Evolutionary conservation across 352 stramenopile genomes (phyloP).

Genomic region (Pythium grandisporangium): DNA sequence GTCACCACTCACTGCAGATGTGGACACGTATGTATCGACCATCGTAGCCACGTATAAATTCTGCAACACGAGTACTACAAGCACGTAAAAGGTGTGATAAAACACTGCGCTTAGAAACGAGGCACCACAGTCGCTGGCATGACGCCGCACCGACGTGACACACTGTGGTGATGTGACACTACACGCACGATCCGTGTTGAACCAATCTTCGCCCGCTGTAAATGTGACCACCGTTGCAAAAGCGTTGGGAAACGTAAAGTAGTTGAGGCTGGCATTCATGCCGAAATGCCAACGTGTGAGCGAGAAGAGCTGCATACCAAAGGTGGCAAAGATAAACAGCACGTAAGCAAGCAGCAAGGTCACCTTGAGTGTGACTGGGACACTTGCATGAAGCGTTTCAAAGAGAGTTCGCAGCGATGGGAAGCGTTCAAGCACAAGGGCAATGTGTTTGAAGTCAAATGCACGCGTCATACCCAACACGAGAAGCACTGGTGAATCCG

Average conservation of each 20-base stretch:
- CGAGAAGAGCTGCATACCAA: slow-evolving; percentile 78
- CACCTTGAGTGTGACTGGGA: slow-evolving; percentile 66
- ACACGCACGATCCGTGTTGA: slow-evolving; percentile 62
- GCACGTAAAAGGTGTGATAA: slow-evolving; percentile 74
- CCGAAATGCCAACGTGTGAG: slow-evolving; percentile 71
- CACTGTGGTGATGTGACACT: slow-evolving; percentile 51
- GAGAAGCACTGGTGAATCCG: slow-evolving; percentile 46
- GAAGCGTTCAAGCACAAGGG: slow-evolving; percentile 65
- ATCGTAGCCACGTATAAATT: slow-evolving; percentile 79
- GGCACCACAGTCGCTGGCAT: slow-evolving; percentile 62
- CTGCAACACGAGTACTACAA: slow-evolving; percentile 71
- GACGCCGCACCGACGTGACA: slow-evolving; percentile 24
- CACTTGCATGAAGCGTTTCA: slow-evolving; percentile 56
- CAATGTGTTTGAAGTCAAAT: slow-evolving; percentile 81
- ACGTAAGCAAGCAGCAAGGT: slow-evolving; percentile 75
- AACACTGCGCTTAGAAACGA: slow-evolving; percentile 50
- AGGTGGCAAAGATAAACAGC: slow-evolving; percentile 74
- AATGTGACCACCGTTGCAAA: slow-evolving; percentile 78
- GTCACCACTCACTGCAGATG: slow-evolving; percentile 44
- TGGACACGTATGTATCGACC: slow-evolving; percentile 77
- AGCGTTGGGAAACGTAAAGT: slow-evolving; percentile 63
- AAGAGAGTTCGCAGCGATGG: slow-evolving; percentile 63
- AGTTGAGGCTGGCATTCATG: slow-evolving; percentile 64
- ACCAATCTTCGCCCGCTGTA: slow-evolving; percentile 78
- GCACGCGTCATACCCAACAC: slow-evolving; percentile 70